Conservation (phyloP, 768 basidiomycete genomes). For the Trametes sanguinea region DNA sequence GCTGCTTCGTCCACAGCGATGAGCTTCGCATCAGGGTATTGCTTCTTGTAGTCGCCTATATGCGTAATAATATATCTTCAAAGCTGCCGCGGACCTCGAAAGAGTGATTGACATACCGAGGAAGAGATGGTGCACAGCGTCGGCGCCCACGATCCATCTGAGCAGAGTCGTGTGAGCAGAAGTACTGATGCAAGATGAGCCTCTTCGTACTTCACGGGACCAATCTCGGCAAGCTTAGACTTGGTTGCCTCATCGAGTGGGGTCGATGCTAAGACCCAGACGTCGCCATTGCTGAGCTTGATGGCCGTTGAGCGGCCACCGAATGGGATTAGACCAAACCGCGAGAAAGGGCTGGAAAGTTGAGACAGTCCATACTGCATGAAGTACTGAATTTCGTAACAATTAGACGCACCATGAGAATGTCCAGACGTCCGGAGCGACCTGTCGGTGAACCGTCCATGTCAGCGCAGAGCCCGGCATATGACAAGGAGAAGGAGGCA, state of each 20-base stretch:
- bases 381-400: no score
- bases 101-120: constrained; percentile 44
- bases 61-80: no score
- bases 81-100: constrained; percentile 8
- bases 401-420: constrained; percentile 55
- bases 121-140: constrained; percentile 60
- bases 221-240: constrained; percentile 58
- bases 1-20: constrained; percentile 64
- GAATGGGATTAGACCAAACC: constrained; percentile 67
- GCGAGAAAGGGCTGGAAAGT: constrained; percentile 58
- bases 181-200: neutral
- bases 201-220: constrained; percentile 61
- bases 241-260: constrained; percentile 69
- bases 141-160: constrained; percentile 61
- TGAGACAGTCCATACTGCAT: no score
- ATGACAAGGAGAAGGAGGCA: neutral
- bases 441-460: constrained; percentile 22
- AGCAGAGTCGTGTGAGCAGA: neutral
- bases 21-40: constrained; percentile 71
- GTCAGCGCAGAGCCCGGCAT: neutral
- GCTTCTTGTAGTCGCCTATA: constrained; percentile 61
- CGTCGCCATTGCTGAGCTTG: constrained; percentile 61
- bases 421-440: constrained; percentile 56
- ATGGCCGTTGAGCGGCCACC: constrained; percentile 87
- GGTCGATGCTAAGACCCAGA: constrained; percentile 85